phyloP scores from a whole-genome alignment of 176 grass and related monocot genomes.

The Avena atlantica region DNA sequence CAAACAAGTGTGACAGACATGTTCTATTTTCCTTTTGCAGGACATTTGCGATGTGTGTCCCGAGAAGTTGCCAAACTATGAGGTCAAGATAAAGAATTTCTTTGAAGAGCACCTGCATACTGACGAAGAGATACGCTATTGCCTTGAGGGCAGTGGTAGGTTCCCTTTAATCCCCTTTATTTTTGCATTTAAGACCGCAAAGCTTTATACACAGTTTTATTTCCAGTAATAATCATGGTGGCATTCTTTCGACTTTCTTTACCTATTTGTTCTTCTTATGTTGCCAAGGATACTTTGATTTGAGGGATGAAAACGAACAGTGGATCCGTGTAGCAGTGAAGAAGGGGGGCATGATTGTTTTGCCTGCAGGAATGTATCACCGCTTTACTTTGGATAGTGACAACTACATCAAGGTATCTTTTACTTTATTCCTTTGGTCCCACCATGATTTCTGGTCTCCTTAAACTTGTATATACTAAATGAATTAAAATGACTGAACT shows the following conservation, averaged over 20 bases:
- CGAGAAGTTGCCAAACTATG: constrained; percentile 87
- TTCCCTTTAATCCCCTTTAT: constrained; percentile 34
- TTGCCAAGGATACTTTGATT: constrained; percentile 85
- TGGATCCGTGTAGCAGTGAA: constrained; percentile 92
- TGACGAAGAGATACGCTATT: constrained; percentile 97
- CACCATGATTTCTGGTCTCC: constrained; percentile 15
- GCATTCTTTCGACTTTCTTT: constrained; percentile 13
- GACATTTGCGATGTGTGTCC: constrained; percentile 88
- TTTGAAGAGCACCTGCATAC: constrained; percentile 95
- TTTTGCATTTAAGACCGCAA: neutral
- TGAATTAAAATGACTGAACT: constrained; percentile 3
- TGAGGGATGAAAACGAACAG: constrained; percentile 73
- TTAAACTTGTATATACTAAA: neutral
- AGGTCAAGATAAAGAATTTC: constrained; percentile 81
- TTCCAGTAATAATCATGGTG: neutral
- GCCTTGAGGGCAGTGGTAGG: constrained; percentile 89
- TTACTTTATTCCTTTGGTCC: constrained; percentile 7
- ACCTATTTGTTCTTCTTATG: constrained; percentile 17
- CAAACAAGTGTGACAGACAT: neutral
- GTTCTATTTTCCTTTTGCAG: constrained; percentile 48
- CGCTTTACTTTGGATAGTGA: constrained; percentile 78
- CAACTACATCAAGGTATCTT: constrained; percentile 94
- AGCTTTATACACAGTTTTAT: neutral
- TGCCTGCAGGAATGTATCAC: constrained; percentile 98
- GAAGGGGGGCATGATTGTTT: constrained; percentile 94